Conservation (phyloP, 768 basidiomycete genomes). For the Porphyrellus cyaneotinctus region DNA sequence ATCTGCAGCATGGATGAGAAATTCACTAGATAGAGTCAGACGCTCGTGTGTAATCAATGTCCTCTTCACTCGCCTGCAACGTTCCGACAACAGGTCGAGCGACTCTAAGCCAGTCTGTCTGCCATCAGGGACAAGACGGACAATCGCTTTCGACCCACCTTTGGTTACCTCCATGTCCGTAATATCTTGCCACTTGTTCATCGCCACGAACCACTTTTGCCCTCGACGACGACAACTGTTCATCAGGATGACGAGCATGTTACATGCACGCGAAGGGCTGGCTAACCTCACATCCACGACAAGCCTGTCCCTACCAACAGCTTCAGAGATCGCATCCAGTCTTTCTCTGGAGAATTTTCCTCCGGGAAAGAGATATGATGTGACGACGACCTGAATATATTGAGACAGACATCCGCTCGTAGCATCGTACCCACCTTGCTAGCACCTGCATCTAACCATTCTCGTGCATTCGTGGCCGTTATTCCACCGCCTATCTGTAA, state of each 20-base stretch:
- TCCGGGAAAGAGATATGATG: constrained; percentile 90
- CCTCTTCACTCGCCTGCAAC: constrained; percentile 62
- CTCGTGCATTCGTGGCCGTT: constrained; percentile 67
- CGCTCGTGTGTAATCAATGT: neutral
- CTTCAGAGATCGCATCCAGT: constrained; percentile 54
- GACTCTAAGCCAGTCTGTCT: constrained; percentile 51
- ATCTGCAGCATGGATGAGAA: constrained; percentile 96
- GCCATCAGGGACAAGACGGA: neutral
- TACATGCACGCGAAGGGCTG: neutral
- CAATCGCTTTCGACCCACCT: constrained; percentile 43
- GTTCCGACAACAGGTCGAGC: constrained; percentile 66
- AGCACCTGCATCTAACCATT: constrained; percentile 87
- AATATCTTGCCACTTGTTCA: constrained; percentile 98
- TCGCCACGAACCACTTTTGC: constrained; percentile 86
- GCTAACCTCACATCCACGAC: constrained; percentile 92
- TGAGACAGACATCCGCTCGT: constrained; percentile 4
- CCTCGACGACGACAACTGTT: constrained; percentile 76
- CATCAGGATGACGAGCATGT: too few relatives aligned
- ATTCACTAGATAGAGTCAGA: constrained; percentile 59
- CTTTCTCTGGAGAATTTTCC: constrained; percentile 73
- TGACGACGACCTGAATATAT: constrained; percentile 82
- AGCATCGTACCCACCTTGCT: constrained; percentile 61
- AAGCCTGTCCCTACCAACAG: constrained; percentile 78
- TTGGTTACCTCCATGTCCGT: constrained; percentile 90
- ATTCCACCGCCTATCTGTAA: constrained; percentile 96